Conservation (phyloP, 495 filamentous ascomycete species). For the Sporormia fimetaria region DNA sequence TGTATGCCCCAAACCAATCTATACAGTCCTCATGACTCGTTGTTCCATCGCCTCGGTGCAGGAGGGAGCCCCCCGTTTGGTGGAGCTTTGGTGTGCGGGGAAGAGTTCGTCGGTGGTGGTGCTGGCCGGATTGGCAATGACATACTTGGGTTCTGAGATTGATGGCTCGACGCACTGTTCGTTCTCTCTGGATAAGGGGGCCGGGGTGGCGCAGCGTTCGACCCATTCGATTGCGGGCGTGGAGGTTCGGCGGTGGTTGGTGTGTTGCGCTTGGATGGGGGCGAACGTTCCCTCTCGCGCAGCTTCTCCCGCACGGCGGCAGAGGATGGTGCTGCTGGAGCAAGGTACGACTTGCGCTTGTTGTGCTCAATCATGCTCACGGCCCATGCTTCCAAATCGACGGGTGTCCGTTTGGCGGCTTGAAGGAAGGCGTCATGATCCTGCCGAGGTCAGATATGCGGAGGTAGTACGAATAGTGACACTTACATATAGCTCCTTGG, state of each 20-base stretch:
- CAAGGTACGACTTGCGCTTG: constrained; percentile 81
- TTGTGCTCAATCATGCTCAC: constrained; percentile 80
- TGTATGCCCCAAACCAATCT: too few species aligned
- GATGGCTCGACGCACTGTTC: constrained; percentile 20
- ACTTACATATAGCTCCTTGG: constrained; percentile 68
- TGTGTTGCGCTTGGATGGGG: constrained; percentile 9
- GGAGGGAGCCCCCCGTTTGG: constrained; percentile 18
- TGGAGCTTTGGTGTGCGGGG: constrained; percentile 4
- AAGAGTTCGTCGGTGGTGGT: constrained; percentile 11
- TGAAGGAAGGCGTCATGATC: constrained; percentile 87
- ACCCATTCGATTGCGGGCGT: constrained; percentile 12
- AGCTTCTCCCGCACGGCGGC: constrained; percentile 18
- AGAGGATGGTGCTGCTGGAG: constrained; percentile 16
- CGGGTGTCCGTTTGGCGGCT: constrained; percentile 85
- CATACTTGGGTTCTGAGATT: constrained; percentile 26
- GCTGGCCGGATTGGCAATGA: constrained; percentile 23
- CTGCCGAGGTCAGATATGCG: constrained; percentile 33
- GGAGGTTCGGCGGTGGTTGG: constrained; percentile 4
- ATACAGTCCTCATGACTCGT: constrained; percentile 18
- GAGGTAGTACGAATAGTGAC: neutral
- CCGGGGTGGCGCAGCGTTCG: constrained; percentile 10
- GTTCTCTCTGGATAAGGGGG: constrained; percentile 22
- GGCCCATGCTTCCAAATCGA: constrained; percentile 82
- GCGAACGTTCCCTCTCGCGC: constrained; percentile 16
- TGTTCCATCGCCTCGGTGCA: constrained; percentile 20